phyloP scores from a whole-genome alignment of 164 flowering plant species.

The Litsea cubeba region DNA sequence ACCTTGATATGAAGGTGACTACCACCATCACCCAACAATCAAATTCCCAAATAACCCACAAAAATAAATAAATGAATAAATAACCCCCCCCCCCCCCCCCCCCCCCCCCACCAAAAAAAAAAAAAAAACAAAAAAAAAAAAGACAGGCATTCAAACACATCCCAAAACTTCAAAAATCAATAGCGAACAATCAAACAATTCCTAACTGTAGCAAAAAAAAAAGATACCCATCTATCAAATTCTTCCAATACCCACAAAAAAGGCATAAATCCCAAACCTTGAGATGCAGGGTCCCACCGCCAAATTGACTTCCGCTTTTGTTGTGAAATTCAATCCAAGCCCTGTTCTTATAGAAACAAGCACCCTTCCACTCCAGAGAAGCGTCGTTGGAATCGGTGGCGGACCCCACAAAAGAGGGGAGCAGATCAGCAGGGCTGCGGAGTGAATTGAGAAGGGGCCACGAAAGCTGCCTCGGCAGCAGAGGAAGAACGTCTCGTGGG shows the following conservation, averaged over 20 bases:
- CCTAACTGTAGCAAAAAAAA: neutral
- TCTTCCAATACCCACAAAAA: neutral
- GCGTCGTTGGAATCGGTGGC: slow-evolving; percentile 35
- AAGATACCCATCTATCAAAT: neutral
- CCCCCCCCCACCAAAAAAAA: too few relatives aligned
- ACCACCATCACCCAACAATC: neutral
- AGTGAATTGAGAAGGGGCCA: slow-evolving; percentile 72
- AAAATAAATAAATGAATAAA: neutral
- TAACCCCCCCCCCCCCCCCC: too few relatives aligned
- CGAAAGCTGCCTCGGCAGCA: slow-evolving; percentile 64
- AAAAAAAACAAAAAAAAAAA: too few relatives aligned
- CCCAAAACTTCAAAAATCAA: neutral
- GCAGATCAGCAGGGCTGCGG: slow-evolving; percentile 49
- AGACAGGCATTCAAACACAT: neutral
- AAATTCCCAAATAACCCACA: neutral
- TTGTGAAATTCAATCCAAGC: slow-evolving; percentile 94
- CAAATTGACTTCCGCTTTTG: slow-evolving; percentile 56
- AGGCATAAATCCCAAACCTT: slow-evolving; percentile 37
- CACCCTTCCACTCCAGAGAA: slow-evolving; percentile 73
- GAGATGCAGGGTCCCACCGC: slow-evolving; percentile 91
- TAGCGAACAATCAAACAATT: too few relatives aligned
- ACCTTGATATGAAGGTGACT: neutral
- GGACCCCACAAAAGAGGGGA: slow-evolving; percentile 79
- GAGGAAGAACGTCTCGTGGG: slow-evolving; percentile 61
- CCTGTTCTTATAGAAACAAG: slow-evolving; percentile 70